Conservation (phyloP, 2,329 filamentous ascomycete species). For the Colletotrichum musicola region DNA sequence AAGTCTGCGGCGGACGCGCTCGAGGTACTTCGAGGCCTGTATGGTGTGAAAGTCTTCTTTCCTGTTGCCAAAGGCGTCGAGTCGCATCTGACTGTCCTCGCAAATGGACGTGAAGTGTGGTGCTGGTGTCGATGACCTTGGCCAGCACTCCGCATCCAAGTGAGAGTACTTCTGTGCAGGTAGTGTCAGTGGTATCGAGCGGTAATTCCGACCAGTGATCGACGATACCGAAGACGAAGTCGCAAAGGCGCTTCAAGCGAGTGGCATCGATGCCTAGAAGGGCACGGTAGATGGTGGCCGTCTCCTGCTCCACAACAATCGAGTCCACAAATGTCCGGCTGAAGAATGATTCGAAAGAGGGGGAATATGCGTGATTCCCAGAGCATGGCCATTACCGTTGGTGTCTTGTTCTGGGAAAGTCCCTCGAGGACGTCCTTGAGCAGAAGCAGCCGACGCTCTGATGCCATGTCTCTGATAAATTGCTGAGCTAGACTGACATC, state of each 20-base stretch:
- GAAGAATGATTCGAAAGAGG: constrained; percentile 52
- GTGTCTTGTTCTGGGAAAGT: not conserved
- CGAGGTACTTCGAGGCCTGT: constrained; percentile 47
- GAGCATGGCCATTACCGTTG: not conserved
- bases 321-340: constrained; percentile 51
- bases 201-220: constrained; percentile 36
- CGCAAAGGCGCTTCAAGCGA: constrained; percentile 49
- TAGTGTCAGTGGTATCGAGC: constrained; percentile 13
- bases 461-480: constrained; percentile 21
- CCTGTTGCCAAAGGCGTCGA: constrained; percentile 13
- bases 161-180: constrained; percentile 43
- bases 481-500: constrained; percentile 21
- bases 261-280: constrained; percentile 50
- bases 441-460: not conserved
- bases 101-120: constrained; percentile 44
- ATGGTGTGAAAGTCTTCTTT: constrained; percentile 44
- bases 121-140: constrained; percentile 53
- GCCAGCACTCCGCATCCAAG: constrained; percentile 49
- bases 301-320: constrained; percentile 53
- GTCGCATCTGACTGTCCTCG: constrained; percentile 18
- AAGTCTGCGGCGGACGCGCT: constrained; percentile 49
- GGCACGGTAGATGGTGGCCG: constrained; percentile 50
- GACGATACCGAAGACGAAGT: constrained; percentile 45
- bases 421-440: constrained; percentile 14
- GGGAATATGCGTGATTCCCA: constrained; percentile 40